A percentile compares a stretch with the other conserved stretches of the same genome.
These are phyloP conservation scores for Colletotrichum musae DNA, from an alignment of 2,329 filamentous ascomycete genomes.

Conservation along the genomic window DNA sequence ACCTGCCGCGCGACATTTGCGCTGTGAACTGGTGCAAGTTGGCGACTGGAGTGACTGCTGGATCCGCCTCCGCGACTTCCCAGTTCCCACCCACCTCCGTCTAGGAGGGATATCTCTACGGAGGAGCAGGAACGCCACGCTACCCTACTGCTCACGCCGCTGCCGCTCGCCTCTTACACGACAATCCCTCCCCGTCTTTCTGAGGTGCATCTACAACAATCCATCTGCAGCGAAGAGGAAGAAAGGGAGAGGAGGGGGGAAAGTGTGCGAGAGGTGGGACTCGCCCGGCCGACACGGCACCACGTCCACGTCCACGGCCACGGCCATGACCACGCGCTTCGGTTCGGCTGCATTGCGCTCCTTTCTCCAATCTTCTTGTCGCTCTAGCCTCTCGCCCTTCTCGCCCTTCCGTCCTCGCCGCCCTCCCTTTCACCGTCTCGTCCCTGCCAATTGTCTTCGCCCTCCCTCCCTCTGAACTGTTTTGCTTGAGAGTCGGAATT, in stretches of 20 bases:
- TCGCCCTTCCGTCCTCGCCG: neutral
- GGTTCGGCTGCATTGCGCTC: conserved; percentile 33
- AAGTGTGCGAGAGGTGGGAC: conserved; percentile 44
- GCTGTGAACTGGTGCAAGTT: conserved; percentile 1
- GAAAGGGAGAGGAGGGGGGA: neutral
- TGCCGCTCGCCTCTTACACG: conserved; percentile 39
- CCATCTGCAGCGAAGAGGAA: conserved; percentile 15
- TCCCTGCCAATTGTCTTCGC: neutral
- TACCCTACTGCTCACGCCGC: conserved; percentile 45
- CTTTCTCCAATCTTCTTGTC: conserved; percentile 22
- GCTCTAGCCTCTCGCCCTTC: neutral
- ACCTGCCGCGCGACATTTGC: neutral
- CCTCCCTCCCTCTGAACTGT: conserved; percentile 11
- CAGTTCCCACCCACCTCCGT: conserved; percentile 8
- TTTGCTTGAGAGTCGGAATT: too few species aligned
- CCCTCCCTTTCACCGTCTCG: conserved; percentile 24
- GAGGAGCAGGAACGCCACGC: conserved; percentile 23
- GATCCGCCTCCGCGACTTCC: neutral
- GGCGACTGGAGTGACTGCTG: conserved; percentile 24
- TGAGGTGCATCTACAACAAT: conserved; percentile 29
- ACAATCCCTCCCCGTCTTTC: conserved; percentile 2
- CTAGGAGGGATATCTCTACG: conserved; percentile 5
- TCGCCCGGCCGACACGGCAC: conserved; percentile 36
- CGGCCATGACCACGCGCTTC: conserved; percentile 17
- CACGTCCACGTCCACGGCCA: neutral